Percentiles rank a stretch among this genome's conserved stretches.
phyloP scores from a whole-genome alignment of 768 basidiomycete genomes.

The Tylopilus balloui region DNA sequence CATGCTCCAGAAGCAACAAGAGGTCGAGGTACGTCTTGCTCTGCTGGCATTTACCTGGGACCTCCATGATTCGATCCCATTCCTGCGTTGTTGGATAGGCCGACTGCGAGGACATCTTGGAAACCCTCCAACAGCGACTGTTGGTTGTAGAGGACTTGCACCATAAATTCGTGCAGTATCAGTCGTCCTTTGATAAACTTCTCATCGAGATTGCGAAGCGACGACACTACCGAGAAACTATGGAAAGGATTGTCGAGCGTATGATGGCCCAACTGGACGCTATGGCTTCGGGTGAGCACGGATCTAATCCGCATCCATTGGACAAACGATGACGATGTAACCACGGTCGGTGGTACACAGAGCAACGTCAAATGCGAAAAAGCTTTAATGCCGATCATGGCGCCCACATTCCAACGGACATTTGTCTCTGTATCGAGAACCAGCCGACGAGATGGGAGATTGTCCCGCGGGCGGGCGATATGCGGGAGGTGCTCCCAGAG shows the following conservation, averaged over 20 bases:
- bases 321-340: not conserved
- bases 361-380: slow-evolving; percentile 60
- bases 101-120: slow-evolving; percentile 51
- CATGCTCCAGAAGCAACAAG: slow-evolving; percentile 67
- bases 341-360: slow-evolving; percentile 33
- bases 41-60: not conserved
- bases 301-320: not conserved
- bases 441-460: slow-evolving; percentile 72
- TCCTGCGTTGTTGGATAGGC: slow-evolving; percentile 30
- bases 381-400: slow-evolving; percentile 74
- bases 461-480: slow-evolving; percentile 51
- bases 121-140: slow-evolving; percentile 56
- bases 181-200: slow-evolving; percentile 68
- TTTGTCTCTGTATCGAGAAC: slow-evolving; percentile 75
- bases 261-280: slow-evolving; percentile 62
- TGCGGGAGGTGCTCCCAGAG: slow-evolving; percentile 54
- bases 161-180: slow-evolving; percentile 63
- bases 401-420: slow-evolving; percentile 68
- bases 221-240: slow-evolving; percentile 58
- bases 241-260: slow-evolving; percentile 57
- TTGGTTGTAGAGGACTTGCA: slow-evolving; percentile 60
- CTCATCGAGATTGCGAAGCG: slow-evolving; percentile 70
- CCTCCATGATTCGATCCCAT: not conserved
- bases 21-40: slow-evolving; percentile 51
- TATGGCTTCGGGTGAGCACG: slow-evolving; percentile 57